Evolutionary conservation across 192 early-diverging fungal species (phyloP), one percentile per base, ranked within the genome.

Genomic region (Nowakowskiella sp.): DNA sequence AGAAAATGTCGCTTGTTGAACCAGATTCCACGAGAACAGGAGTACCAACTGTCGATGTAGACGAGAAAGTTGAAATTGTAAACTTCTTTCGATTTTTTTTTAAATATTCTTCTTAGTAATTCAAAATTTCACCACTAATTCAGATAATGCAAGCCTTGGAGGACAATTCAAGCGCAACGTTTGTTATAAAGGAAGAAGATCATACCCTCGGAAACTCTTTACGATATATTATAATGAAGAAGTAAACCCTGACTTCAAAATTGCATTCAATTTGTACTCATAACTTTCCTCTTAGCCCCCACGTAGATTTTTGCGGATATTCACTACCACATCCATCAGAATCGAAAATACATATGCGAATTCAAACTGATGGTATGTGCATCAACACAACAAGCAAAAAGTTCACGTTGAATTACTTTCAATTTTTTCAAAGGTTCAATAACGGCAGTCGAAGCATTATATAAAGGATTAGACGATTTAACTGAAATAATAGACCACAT

Each of bases 261-360:
- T n/a, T n/a, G 16, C 22, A 9, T 16, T 10, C 16, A 51, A 23
- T 36, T 53, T 51, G 8, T 5, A 34, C 34, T 51, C 48, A 44
- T 42, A 9, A 21, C 16, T 51, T 9, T 29, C 31, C 10, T 5
- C 22, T 23, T 47, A 90, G 88, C 68, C 81, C 89, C 22, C 72
- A 83, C 42, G 92, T 96, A 22, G 78, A 84, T 33, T 94, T 90
- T 61, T 94, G 91, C 62, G 91, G 91, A 43, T 99, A 99, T 73
- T 88, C 92, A 21, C 88, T 97, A 31, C 92, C 95, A 3, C 95
- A 99, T 58, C 95, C 95, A 36, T 94, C 93, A 19, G 91, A 93
- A 65, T 79, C 80, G 49, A 91, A 89, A 62, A 82, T 90, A 34
- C 84, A 97, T 62, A 32, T 99, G 10, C 86, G 94, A 34, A 88